Percentiles rank a stretch among this genome's conserved stretches.
phyloP scores from a whole-genome alignment of 2,329 filamentous ascomycete species.

The Fonsecaea erecta region DNA sequence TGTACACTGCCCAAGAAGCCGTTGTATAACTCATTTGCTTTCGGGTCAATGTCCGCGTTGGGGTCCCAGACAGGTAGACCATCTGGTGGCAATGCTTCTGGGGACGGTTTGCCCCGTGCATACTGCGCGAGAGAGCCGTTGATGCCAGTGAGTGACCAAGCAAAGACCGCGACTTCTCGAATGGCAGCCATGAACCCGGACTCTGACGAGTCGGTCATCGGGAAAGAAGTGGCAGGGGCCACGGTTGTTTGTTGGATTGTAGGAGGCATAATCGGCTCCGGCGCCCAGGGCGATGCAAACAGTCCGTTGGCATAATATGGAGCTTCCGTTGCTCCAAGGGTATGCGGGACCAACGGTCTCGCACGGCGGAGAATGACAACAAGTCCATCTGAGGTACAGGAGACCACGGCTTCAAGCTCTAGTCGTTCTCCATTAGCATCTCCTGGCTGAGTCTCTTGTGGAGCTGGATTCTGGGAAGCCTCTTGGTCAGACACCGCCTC shows the following conservation, averaged over 20 bases:
- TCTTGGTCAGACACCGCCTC: constrained; percentile 52
- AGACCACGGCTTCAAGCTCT: constrained; percentile 87
- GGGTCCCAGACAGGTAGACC: constrained; percentile 67
- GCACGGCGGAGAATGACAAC: constrained; percentile 80
- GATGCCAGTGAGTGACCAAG: constrained; percentile 80
- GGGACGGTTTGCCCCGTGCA: constrained; percentile 64
- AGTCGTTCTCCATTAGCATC: constrained; percentile 48
- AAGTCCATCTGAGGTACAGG: constrained; percentile 84
- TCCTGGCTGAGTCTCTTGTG: constrained; percentile 28
- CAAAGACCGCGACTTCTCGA: constrained; percentile 83
- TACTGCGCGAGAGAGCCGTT: constrained; percentile 74
- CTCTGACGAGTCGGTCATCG: constrained; percentile 44
- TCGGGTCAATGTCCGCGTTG: constrained; percentile 33
- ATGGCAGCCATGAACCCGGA: constrained; percentile 76
- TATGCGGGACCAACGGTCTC: constrained; percentile 68
- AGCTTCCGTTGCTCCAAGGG: constrained; percentile 55
- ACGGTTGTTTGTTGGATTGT: constrained; percentile 16
- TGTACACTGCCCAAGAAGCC: constrained; percentile 36
- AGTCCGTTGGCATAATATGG: constrained; percentile 63
- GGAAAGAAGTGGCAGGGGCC: constrained; percentile 46
- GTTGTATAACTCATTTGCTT: constrained; percentile 32
- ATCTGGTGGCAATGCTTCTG: constrained; percentile 66
- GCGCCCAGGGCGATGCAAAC: constrained; percentile 80
- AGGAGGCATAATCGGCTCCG: constrained; percentile 61
- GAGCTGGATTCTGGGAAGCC: constrained; percentile 35